A percentile compares a stretch with the other conserved stretches of the same genome.
phyloP scores from a whole-genome alignment of 352 stramenopile species.

The Pythium aphanidermatum region DNA sequence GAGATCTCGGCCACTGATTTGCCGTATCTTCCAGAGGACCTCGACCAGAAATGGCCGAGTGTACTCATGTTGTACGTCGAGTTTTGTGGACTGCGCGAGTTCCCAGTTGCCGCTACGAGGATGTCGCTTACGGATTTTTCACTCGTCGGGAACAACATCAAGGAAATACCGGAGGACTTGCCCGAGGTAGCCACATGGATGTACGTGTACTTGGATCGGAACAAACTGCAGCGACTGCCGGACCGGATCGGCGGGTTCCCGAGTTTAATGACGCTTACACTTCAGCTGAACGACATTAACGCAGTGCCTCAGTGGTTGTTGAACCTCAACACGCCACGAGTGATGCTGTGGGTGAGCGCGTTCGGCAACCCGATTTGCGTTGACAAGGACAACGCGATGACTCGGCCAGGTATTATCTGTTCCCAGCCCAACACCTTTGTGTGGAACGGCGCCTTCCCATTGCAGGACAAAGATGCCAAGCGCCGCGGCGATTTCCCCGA shows the following conservation, averaged over 20 bases:
- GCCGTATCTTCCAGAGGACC: conserved; percentile 17
- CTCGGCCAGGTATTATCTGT: conserved; percentile 5
- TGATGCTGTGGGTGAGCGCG: neutral
- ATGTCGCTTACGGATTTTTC: conserved; percentile 31
- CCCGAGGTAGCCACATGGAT: conserved; percentile 10
- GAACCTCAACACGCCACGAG: neutral
- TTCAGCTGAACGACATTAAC: conserved; percentile 9
- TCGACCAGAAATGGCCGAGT: conserved; percentile 23
- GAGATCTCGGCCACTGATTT: conserved; percentile 27
- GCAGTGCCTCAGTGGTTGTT: conserved; percentile 6
- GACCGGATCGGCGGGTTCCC: conserved; percentile 2
- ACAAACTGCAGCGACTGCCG: conserved; percentile 13
- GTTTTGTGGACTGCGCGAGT: conserved; percentile 26
- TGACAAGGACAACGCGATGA: neutral
- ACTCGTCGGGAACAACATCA: conserved; percentile 35
- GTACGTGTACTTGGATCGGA: conserved; percentile 36
- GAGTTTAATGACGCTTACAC: neutral
- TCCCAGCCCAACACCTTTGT: conserved; percentile 2
- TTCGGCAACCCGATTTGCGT: conserved; percentile 1
- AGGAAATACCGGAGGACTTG: conserved; percentile 20
- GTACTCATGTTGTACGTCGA: conserved; percentile 36
- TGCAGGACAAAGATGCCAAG: conserved; percentile 10
- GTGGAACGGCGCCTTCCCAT: conserved; percentile 4
- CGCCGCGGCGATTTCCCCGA: too few species aligned
- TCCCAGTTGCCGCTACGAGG: conserved; percentile 9